Evolutionary conservation across 1,284 basidiomycete species (phyloP), one percentile per base, ranked within the genome.

Genomic region (Pseudozyma hubeiensis): DNA sequence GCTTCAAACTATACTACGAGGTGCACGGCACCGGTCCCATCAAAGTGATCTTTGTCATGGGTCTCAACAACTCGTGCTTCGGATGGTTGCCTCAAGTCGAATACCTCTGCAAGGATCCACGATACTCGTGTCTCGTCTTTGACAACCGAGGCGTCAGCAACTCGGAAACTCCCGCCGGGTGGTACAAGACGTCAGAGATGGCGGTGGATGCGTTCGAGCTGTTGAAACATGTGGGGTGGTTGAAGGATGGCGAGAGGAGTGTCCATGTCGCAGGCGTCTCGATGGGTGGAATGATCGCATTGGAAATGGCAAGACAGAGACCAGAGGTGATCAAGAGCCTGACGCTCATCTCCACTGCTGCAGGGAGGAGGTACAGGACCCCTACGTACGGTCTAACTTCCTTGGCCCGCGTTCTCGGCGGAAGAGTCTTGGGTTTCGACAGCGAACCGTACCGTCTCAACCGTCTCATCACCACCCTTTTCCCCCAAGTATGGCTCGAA

Each of bases 81-180:
- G 70, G 80, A 19, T 86, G 85, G 85, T 75, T 85, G 35, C 64
- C 80, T 31, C 86, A 86, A 64, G 80, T 86, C 13, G 66, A 79
- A 41, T 63, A 84, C 52, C 83, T 86, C 17, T 64, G 70, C 14
- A 48, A 61, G 4, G 78, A 83, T 10, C 60, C 75, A 1, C 64
- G 68, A 17, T 86, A 90, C 65, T 89, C 90, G 0, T 86, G 89
- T 7, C 86, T 95, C 2, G 92, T 93, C 0, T 92, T 94, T 75
- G 93, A 96, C 83, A 94, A 96, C 80, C 88, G 93, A 39, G 93
- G 93, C 1, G 92, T 92, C 2, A 92, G 93, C 6, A 89, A 92
- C 80, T 91, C 90, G 49, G 89, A 88, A 19, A 87, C 89, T 19
- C 92, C 93, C 0, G 84, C 49, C 0, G 78, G 80, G 16, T 50